Evolutionary conservation across 257 asterid genomes (phyloP).

Genomic region (Datura wrightii): DNA sequence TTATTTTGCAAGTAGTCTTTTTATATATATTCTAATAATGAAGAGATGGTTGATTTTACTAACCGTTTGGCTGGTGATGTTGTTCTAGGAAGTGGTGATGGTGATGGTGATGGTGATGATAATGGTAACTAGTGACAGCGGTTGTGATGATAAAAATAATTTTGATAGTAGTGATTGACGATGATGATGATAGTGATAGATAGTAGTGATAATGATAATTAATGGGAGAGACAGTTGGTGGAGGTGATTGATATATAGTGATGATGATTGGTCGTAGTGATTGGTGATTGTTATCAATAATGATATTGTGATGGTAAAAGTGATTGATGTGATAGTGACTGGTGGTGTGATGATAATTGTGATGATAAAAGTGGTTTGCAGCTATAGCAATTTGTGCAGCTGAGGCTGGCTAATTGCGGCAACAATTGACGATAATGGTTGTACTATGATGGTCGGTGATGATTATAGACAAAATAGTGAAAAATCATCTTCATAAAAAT

Average conservation of each 20-base stretch:
- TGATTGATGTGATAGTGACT: not conserved
- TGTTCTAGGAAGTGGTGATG: not conserved
- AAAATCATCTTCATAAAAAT: not conserved
- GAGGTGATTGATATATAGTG: not conserved
- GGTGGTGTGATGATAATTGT: not conserved
- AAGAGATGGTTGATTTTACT: not conserved
- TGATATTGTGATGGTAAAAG: not conserved
- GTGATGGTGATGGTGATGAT: not conserved
- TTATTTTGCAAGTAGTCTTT: not conserved
- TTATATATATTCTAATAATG: constrained; percentile 1
- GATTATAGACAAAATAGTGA: not conserved
- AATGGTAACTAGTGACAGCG: not conserved
- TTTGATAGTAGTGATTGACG: not conserved
- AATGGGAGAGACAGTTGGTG: not conserved
- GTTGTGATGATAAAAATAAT: not conserved
- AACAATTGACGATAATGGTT: not conserved
- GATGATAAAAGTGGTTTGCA: too few species aligned
- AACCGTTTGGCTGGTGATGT: not conserved
- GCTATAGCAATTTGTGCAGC: too few species aligned
- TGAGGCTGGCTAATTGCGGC: too few species aligned
- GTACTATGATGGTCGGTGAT: not conserved
- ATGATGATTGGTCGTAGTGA: not conserved
- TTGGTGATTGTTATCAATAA: not conserved
- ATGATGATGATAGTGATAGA: not conserved
- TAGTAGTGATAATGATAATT: too few species aligned